Conservation (phyloP, 1,284 basidiomycete genomes). For the Microbotryum lychnidis-dioicae region DNA sequence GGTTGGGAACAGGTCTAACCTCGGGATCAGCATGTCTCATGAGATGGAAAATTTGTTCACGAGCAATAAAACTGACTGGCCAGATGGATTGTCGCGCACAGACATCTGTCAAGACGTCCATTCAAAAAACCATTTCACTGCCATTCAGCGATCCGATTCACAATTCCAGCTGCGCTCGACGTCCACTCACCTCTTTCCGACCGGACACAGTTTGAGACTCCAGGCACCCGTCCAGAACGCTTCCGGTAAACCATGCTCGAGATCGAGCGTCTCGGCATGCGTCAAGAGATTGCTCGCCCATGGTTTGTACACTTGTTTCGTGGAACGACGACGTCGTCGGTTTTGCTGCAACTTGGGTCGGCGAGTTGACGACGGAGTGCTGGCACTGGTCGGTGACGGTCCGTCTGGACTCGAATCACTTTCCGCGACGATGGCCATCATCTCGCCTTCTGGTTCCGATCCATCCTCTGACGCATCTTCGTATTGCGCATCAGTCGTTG, state of each 20-base stretch:
- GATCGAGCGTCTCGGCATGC: conserved; percentile 30
- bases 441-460: background rate
- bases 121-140: no score
- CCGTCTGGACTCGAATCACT: conserved; percentile 4
- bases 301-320: conserved; percentile 16
- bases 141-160: background rate
- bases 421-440: background rate
- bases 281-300: conserved; percentile 30
- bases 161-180: background rate
- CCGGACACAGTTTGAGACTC: conserved; percentile 24
- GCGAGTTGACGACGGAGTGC: background rate
- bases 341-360: background rate
- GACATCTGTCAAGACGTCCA: background rate
- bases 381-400: background rate
- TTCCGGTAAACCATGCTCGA: conserved; percentile 20
- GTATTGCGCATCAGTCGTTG: no score
- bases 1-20: background rate
- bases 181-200: conserved; percentile 27
- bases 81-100: conserved; percentile 13
- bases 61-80: conserved; percentile 2
- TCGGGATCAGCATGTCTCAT: background rate
- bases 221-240: conserved; percentile 21
- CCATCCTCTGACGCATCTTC: no score
- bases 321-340: background rate
- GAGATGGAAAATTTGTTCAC: background rate